phyloP scores from a whole-genome alignment of 768 basidiomycete genomes.

The Tricholoma furcatifolium region DNA sequence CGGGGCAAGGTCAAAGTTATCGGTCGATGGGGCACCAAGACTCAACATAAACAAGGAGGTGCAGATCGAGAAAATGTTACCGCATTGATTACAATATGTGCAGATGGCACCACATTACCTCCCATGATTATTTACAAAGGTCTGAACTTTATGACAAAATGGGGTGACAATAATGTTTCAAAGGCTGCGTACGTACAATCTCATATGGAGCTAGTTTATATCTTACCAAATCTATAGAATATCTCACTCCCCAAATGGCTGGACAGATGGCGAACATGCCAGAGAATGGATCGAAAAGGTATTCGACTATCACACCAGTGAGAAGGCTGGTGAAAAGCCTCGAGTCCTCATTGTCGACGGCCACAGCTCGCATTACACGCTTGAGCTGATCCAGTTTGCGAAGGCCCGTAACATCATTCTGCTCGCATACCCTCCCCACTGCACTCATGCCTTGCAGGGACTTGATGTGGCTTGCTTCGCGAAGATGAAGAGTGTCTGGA shows the following conservation, averaged over 20 bases:
- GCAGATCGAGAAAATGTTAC: constrained; percentile 34
- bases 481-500: too few species aligned
- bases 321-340: constrained; percentile 30
- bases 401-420: constrained; percentile 33
- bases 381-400: constrained; percentile 31
- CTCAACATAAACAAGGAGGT: constrained; percentile 15
- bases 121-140: constrained; percentile 40
- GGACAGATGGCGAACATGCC: constrained; percentile 25
- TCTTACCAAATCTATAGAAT: constrained; percentile 7
- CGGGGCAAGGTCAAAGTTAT: background rate
- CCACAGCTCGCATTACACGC: constrained; percentile 38
- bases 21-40: background rate
- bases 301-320: constrained; percentile 33
- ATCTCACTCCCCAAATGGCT: constrained; percentile 29
- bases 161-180: constrained; percentile 34
- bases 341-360: constrained; percentile 39
- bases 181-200: constrained; percentile 28
- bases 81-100: constrained; percentile 35
- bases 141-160: constrained; percentile 26
- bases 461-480: too few species aligned
- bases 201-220: too few species aligned
- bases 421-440: constrained; percentile 13
- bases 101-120: constrained; percentile 30
- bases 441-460: too few species aligned
- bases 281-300: constrained; percentile 22